Evolutionary conservation across 495 filamentous ascomycete genomes (phyloP), one percentile per base, ranked within the genome.

Genomic region (Penicillium cosmopolitanum): DNA sequence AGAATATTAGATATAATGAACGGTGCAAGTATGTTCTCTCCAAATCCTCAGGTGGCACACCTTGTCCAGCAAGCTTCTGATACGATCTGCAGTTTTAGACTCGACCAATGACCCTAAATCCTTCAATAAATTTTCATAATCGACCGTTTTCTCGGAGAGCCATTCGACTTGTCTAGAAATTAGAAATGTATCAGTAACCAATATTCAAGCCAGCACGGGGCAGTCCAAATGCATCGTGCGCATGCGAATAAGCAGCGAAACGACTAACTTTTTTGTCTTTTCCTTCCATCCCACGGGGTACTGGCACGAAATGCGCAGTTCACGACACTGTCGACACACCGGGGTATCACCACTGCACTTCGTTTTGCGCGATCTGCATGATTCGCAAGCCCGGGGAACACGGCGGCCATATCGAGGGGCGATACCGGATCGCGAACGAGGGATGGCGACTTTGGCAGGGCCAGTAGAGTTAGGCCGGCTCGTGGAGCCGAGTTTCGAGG

Each of bases 291-390:
- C 84, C 36, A 85, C 78, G 1, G 76, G 78, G 67, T 87, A 88
- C 10, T 69, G 61, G 59, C 85, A 88, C 8, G 36, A 47, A 12
- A 80, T 66, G 47, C 74, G 72, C 50, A 84, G 74, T 55, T 84
- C 81, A 55, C 74, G 71, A 63, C 85, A 88, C 62, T 87, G 83
- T 53, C 78, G 75, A 67, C 85, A 88, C 8, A 76, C 60, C 3
- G 85, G 85, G n/a, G 75, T 77, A 50, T 79, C 81, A 28, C 85
- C 85, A 59, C 79, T 83, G 66, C 84, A 87, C 69, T 87, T 87
- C 44, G 84, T 84, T 62, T 88, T 88, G 40, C 89, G 79, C 61
- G 88, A 82, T 46, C 89, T 73, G 73, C 89, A 92, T 10, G 87
- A 87, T 82, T 88, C 88, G 64, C 89, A 92, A 10, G 89, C 89